Percentiles rank a stretch among this genome's conserved stretches.
phyloP scores from a whole-genome alignment of 805 yeast genomes.

The Clavispora phyllophila region DNA sequence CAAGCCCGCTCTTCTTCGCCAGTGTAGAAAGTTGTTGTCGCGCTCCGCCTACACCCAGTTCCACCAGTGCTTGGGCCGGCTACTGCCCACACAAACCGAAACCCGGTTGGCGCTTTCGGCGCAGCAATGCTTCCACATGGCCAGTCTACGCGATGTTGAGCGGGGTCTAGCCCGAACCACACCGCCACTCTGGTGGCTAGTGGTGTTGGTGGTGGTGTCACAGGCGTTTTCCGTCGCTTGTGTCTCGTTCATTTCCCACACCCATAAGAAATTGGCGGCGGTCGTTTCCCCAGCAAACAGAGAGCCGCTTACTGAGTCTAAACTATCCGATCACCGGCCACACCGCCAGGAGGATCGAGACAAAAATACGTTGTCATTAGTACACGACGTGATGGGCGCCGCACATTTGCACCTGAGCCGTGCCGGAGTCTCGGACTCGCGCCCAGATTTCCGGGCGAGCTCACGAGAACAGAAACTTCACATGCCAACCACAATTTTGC shows the following conservation, averaged over 20 bases:
- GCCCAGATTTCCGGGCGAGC: neutral
- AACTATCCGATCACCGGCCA: too few relatives aligned
- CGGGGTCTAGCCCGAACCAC: neutral
- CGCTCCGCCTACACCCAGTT: neutral
- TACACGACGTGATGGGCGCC: too few relatives aligned
- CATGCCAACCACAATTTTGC: neutral
- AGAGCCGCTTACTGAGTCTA: too few relatives aligned
- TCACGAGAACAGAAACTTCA: neutral
- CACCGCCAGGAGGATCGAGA: too few relatives aligned
- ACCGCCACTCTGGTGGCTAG: neutral
- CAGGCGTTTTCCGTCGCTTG: neutral
- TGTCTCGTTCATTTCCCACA: neutral
- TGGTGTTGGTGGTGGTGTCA: neutral
- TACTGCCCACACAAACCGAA: neutral
- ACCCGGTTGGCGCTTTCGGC: constrained; percentile 2
- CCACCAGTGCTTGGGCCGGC: neutral
- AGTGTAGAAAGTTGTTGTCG: neutral
- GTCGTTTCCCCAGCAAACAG: too few relatives aligned
- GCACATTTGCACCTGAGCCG: too few relatives aligned
- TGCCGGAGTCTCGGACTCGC: too few relatives aligned
- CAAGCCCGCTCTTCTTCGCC: neutral
- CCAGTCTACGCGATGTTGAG: constrained; percentile 1
- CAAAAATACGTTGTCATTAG: too few relatives aligned
- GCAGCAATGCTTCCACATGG: constrained; percentile 10
- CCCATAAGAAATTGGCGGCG: neutral